These are phyloP conservation scores for Platanthera guangdongensis DNA, from an alignment of 106 monocot genomes.

Conservation along the genomic window DNA sequence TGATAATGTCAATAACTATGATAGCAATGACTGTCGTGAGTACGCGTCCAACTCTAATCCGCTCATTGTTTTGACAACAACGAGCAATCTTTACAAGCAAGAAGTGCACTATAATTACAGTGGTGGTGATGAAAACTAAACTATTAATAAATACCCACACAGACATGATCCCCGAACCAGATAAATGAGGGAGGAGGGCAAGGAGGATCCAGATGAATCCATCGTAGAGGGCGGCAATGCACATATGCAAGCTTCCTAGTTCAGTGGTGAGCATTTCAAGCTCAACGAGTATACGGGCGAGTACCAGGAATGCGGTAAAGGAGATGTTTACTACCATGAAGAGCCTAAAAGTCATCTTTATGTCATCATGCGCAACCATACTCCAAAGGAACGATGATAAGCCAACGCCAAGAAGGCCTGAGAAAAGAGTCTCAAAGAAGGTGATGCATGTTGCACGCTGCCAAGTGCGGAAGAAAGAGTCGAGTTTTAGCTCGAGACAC, in stretches of 20 bases:
- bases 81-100: constrained; percentile 11
- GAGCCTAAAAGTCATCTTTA: not conserved
- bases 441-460: no score
- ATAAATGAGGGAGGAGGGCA: constrained; percentile 15
- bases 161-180: constrained; percentile 17
- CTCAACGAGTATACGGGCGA: constrained; percentile 17
- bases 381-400: no score
- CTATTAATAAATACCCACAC: constrained; percentile 22
- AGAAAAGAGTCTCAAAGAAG: no score
- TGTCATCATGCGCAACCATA: no score
- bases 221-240: constrained; percentile 18
- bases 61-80: constrained; percentile 19
- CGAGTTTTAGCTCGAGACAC: no score
- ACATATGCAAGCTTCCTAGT: constrained; percentile 19
- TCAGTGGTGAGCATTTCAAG: constrained; percentile 24
- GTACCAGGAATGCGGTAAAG: constrained; percentile 19
- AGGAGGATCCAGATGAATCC: constrained; percentile 16
- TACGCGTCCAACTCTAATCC: constrained; percentile 21
- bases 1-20: constrained; percentile 14
- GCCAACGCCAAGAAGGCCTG: no score
- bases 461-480: no score
- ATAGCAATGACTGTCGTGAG: constrained; percentile 16
- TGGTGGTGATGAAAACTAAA: constrained; percentile 7
- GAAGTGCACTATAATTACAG: constrained; percentile 12
- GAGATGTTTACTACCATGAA: constrained; percentile 16